phyloP scores from a whole-genome alignment of 2,329 filamentous ascomycete genomes.

The Trichophyton schoenleinii region DNA sequence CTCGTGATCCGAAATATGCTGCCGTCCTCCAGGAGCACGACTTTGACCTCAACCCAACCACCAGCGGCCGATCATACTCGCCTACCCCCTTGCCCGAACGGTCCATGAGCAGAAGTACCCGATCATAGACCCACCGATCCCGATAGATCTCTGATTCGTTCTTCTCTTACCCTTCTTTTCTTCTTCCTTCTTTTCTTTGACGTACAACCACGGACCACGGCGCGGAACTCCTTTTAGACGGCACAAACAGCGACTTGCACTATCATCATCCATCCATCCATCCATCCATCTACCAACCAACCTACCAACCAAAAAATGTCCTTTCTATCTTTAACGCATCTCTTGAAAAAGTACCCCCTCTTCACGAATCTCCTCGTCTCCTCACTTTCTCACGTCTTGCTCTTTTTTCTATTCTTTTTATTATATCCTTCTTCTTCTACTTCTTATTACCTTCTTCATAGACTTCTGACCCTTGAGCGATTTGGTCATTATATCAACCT shows the following conservation, averaged over 20 bases:
- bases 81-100: conserved; percentile 32
- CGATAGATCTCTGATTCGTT: not conserved
- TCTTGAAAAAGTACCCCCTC: not conserved
- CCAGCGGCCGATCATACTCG: conserved; percentile 29
- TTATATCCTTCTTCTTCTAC: not conserved
- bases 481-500: not conserved
- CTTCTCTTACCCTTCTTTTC: not conserved
- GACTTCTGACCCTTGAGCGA: conserved; percentile 9
- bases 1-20: conserved; percentile 50
- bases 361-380: not conserved
- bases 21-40: conserved; percentile 47
- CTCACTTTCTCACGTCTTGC: not conserved
- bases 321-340: not conserved
- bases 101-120: conserved; percentile 33
- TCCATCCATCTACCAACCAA: not conserved
- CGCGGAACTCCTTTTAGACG: not conserved
- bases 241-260: not conserved
- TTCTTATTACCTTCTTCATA: conserved; percentile 4
- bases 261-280: not conserved
- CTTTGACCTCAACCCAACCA: conserved; percentile 36
- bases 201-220: not conserved
- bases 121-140: conserved; percentile 25
- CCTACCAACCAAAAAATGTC: not conserved
- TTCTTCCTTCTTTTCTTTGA: not conserved
- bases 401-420: not conserved